Conservation (phyloP, 176 grass and related monocot species). For the Thalia dealbata region DNA sequence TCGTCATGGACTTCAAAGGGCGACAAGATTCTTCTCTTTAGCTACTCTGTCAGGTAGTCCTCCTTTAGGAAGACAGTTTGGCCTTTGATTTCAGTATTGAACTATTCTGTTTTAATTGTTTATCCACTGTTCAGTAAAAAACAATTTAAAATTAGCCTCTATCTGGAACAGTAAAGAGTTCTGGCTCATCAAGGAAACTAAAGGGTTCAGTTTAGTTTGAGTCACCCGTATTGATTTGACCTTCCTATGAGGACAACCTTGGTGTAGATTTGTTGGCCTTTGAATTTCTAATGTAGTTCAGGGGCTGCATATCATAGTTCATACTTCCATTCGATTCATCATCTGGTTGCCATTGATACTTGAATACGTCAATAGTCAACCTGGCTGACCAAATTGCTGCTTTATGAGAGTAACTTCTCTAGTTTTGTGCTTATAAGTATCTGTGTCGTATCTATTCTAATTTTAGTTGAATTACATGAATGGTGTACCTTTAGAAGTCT, state of each 20-base stretch:
- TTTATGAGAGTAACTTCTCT: background rate
- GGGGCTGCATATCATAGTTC: background rate
- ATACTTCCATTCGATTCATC: background rate
- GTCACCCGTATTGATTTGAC: too few species aligned
- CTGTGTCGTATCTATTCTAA: background rate
- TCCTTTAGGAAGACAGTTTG: background rate
- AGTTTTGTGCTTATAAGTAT: background rate
- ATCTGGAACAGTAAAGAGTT: too few species aligned
- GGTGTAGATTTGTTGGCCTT: background rate
- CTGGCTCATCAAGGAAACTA: too few species aligned
- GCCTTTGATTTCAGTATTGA: background rate
- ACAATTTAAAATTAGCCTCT: background rate
- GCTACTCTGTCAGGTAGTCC: conserved; percentile 86
- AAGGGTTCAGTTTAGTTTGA: too few species aligned
- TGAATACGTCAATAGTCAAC: background rate
- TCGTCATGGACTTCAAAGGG: conserved; percentile 59
- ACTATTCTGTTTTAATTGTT: background rate
- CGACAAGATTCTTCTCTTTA: conserved; percentile 95
- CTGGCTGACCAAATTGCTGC: background rate
- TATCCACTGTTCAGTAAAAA: background rate
- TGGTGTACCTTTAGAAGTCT: background rate
- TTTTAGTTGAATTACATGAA: background rate
- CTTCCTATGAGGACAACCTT: background rate
- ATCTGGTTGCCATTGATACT: background rate
- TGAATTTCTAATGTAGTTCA: too few species aligned